Evolutionary conservation across 2,329 filamentous ascomycete genomes (phyloP), one percentile per base, ranked within the genome.

Genomic region (Penicillium sclerotigenum): DNA sequence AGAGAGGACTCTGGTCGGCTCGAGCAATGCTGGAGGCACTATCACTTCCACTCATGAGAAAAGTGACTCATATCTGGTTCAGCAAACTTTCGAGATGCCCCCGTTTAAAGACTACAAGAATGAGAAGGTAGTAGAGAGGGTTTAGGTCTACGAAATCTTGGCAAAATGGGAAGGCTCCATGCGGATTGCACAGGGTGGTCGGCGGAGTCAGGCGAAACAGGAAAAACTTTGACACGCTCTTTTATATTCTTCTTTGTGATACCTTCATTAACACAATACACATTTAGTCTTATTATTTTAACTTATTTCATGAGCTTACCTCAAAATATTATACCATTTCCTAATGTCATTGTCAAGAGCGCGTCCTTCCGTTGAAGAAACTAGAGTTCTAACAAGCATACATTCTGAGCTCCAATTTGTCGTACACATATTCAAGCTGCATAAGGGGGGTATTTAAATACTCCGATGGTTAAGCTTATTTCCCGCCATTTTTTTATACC

Each of bases 381-480:
- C n/a, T 24, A 40, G 11, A 9, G 5, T 18, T 20, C 4, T 11
- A 28, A 8, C 13, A 11, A 1, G 9, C 6, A 42, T 6, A 14
- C 22, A n/a, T 16, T 8, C 0, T n/a, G 10, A 28, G 5, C 1
- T 28, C 24, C 9, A 18, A 42, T 7, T n/a, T 11, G 14, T 8
- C 18, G 10, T 16, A 14, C 14, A 7, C 11, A 10, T 5, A 41
- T 41, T 22, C 14, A 2, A 26, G 14, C 2, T 9, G 3, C 8
- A 9, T 3, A 6, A 24, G 16, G 3, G 6, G 2, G 16, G 2
- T 5, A 43, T 16, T 36, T 57, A 63, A 18, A 61, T 37, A 10
- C 53, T 63, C 14, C 61, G 57, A 34, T 61, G 62, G 31, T 56
- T 59, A 4, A 60, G 54, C 9, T 65, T 56, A 18, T 58, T 65